Percentiles rank a stretch among this genome's conserved stretches.
phyloP scores from a whole-genome alignment of 495 filamentous ascomycete species.

The Penicillium paxilli region DNA sequence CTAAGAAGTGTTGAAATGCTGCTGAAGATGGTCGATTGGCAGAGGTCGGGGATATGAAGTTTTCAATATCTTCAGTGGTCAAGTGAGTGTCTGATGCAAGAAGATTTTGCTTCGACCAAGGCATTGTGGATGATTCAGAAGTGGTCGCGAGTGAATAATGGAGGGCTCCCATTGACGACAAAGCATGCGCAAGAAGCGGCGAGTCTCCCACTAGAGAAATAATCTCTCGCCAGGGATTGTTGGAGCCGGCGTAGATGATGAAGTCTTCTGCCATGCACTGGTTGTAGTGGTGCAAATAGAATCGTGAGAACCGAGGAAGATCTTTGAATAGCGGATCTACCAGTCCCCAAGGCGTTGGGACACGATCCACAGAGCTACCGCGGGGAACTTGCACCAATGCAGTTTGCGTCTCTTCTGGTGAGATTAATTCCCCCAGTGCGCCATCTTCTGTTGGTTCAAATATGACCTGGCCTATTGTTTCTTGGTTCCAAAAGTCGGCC shows the following conservation, averaged over 20 bases:
- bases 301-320: conserved; percentile 32
- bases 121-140: conserved; percentile 34
- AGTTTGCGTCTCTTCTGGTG: conserved; percentile 7
- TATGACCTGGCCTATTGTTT: background rate
- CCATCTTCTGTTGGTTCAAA: background rate
- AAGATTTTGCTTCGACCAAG: conserved; percentile 35
- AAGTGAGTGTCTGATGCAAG: conserved; percentile 14
- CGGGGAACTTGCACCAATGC: conserved; percentile 13
- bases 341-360: conserved; percentile 33
- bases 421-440: background rate
- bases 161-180: conserved; percentile 44
- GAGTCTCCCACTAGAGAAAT: conserved; percentile 39
- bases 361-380: conserved; percentile 7
- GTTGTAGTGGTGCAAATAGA: conserved; percentile 46
- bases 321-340: conserved; percentile 47
- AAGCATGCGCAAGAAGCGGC: conserved; percentile 36
- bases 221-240: conserved; percentile 44
- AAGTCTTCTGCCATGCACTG: conserved; percentile 36
- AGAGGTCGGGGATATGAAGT: conserved; percentile 27
- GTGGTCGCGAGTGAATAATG: conserved; percentile 41
- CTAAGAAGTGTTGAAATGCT: conserved; percentile 43
- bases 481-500: conserved; percentile 15
- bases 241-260: conserved; percentile 38
- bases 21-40: conserved; percentile 29
- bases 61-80: conserved; percentile 30